A percentile compares a stretch with the other conserved stretches of the same genome.
Conservation (phyloP, 164 flowering plant genomes). For the Piper betle region DNA sequence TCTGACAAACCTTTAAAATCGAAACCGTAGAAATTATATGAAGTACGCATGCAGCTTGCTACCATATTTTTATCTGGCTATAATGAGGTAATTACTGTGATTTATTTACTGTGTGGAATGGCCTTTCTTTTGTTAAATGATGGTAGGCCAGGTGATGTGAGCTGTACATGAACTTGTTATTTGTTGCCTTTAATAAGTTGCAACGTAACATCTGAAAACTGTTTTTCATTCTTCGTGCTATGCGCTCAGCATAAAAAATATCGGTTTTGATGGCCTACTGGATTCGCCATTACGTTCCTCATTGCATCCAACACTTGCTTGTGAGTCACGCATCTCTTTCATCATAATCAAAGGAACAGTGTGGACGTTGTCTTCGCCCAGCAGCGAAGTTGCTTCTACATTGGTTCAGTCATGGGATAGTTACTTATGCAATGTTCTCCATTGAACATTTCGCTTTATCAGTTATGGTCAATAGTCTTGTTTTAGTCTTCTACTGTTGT, state of each 20-base stretch:
- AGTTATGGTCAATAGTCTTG: background rate
- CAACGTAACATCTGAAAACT: too few relatives aligned
- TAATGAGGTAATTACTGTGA: too few relatives aligned
- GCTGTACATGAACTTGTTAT: too few relatives aligned
- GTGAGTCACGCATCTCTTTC: background rate
- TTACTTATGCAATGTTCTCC: background rate
- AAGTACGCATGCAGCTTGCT: background rate
- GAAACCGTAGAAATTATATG: background rate
- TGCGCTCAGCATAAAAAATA: too few relatives aligned
- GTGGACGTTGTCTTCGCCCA: background rate
- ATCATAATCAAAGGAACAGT: background rate
- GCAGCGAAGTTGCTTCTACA: background rate
- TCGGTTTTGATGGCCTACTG: background rate
- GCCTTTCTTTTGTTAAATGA: too few relatives aligned
- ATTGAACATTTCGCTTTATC: background rate
- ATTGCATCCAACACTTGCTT: background rate
- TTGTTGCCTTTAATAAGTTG: too few relatives aligned
- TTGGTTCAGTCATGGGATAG: background rate
- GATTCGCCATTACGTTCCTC: background rate
- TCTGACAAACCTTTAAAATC: too few relatives aligned
- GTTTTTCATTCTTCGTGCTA: too few relatives aligned
- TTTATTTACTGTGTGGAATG: too few relatives aligned
- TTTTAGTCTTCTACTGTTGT: background rate
- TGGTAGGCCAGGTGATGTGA: too few relatives aligned
- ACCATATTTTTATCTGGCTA: too few relatives aligned